Base-by-base conservation (phyloP, 441 rosid genomes). In the Populus trichocarpa region DNA sequence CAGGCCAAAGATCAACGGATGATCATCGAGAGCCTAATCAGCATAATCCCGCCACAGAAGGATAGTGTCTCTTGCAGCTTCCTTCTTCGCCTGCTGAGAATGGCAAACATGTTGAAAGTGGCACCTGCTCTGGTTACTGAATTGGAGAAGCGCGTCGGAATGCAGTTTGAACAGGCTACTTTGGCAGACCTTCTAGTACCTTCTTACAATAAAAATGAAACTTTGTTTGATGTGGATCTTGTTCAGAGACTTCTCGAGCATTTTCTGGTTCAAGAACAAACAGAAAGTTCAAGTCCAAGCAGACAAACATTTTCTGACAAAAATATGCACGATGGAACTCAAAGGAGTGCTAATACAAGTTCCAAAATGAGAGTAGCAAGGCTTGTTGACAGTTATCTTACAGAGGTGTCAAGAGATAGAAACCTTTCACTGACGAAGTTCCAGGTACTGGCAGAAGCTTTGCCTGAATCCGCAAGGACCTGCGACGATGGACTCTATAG, bases 91-190 rank as follows among this genome's bases (percentile, higher is more conserved):
- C 93, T 96, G 1, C 83, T 94, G 32, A 80, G 97, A 82, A 88
- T 87, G 89, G 94, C 99, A 0, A 92, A 81, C 81, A 87, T 90
- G 96, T 81, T 94, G 30, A 92, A 88, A 84, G 97, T 92, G 72
- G 97, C 96, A 8, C 97, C 96, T 6, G 99, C 98, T 20, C 74
- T 96, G 83, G 92, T 92, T 6, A 96, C 95, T 0, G 98, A 96
- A 75, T 84, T 96, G 63, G 98, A 96, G 89, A 93, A 92, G 75
- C 90, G 98, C 3, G 97, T 96, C 0, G 98, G 98, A n/a, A 94
- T 96, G 99, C 99, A 91, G 76, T 90, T 96, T 36, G 99, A 96
- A 66, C 99, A 96, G 81, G 97, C 97, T 14, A 88, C 93, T 2
- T 76, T 96, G 53, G 90, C 92, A 1, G 98, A 96, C 84, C 97